A percentile compares a stretch with the other conserved stretches of the same genome.
These are phyloP conservation scores for Nepenthes gracilis DNA, from an alignment of 148 eudicot species.

Conservation along the genomic window DNA sequence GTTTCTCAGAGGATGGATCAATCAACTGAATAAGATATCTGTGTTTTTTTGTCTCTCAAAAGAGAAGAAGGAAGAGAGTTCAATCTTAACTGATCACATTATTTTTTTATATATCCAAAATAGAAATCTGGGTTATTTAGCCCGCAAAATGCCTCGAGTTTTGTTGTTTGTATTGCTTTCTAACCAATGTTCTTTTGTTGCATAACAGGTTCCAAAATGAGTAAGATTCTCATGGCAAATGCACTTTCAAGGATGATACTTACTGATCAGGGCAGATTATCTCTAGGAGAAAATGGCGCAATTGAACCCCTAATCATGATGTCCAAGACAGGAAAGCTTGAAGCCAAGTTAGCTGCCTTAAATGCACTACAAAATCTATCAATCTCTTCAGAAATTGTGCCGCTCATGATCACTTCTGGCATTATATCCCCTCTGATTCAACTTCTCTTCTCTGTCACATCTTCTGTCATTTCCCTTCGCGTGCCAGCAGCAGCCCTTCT, in stretches of 20 bases:
- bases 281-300: constrained; percentile 68
- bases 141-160: no score
- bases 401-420: constrained; percentile 39
- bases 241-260: constrained; percentile 72
- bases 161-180: no score
- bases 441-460: constrained; percentile 88
- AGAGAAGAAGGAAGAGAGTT: no score
- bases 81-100: no score
- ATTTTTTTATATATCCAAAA: background rate
- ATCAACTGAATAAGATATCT: no score
- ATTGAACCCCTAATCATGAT: constrained; percentile 65
- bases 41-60: no score
- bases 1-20: no score
- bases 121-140: background rate
- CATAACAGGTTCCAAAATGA: constrained; percentile 76
- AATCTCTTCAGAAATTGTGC: constrained; percentile 35
- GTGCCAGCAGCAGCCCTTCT: constrained; percentile 82
- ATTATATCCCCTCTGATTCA: constrained; percentile 66
- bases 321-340: constrained; percentile 79
- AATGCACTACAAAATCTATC: constrained; percentile 62
- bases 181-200: no score
- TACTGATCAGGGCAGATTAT: constrained; percentile 49
- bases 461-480: constrained; percentile 72
- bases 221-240: constrained; percentile 80
- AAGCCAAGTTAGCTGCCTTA: constrained; percentile 65